These are phyloP conservation scores for Meredithiella fracta DNA, from an alignment of 2,329 filamentous ascomycete genomes.

Conservation along the genomic window DNA sequence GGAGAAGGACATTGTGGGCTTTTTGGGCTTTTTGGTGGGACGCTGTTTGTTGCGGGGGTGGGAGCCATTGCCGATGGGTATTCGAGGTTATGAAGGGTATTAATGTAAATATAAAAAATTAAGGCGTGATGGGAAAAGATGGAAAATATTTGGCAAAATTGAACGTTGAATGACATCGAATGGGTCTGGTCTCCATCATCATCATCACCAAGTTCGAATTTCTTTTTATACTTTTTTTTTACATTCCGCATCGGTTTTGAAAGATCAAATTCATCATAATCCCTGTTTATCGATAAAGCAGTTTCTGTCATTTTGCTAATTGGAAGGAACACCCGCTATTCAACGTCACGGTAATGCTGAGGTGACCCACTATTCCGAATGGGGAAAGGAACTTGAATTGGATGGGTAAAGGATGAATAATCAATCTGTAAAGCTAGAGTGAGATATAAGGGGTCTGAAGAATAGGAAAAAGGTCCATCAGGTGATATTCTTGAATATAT, in stretches of 20 bases:
- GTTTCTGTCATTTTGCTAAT: neutral
- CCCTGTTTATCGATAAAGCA: conserved; percentile 12
- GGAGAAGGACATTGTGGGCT: conserved; percentile 19
- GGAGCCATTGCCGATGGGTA: conserved; percentile 24
- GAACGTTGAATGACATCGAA: neutral
- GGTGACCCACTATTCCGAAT: neutral
- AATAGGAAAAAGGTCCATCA: neutral
- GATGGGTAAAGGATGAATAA: neutral
- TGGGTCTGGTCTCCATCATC: neutral
- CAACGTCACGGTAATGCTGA: neutral
- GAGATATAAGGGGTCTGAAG: neutral
- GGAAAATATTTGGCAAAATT: neutral
- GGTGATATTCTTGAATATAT: neutral
- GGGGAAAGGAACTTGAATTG: neutral
- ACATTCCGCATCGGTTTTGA: neutral
- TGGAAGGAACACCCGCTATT: neutral
- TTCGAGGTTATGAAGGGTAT: too few relatives aligned
- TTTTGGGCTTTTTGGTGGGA: conserved; percentile 21
- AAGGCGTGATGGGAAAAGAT: neutral
- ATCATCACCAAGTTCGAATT: conserved; percentile 5
- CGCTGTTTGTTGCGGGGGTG: conserved; percentile 16
- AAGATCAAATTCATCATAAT: conserved; percentile 4
- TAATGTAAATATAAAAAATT: too few relatives aligned
- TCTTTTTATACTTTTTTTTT: conserved; percentile 10
- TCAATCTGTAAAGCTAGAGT: neutral